Evolutionary conservation across 495 filamentous ascomycete genomes (phyloP), one percentile per base, ranked within the genome.

Genomic region (Neurospora tetraspora): DNA sequence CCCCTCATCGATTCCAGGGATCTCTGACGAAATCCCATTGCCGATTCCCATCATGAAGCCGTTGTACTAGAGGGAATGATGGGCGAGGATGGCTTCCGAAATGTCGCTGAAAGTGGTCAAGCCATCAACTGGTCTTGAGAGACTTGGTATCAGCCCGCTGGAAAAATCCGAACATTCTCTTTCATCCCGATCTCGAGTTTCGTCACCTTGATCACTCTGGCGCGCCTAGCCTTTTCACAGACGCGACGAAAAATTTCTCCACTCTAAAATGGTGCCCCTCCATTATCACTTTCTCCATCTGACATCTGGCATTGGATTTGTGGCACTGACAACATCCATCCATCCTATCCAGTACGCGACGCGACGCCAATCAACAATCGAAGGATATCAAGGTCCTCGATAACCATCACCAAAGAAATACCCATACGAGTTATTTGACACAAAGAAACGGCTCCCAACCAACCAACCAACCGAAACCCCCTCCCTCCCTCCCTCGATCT

Each of bases 1-100:
- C 74, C 74, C 73, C 68, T 71, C 70, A 65, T 65, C 53, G 53
- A 65, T 31, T 70, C 45, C n/a, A 34, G 27, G 31, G 34, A 71
- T 40, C 75, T 71, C 77, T 75, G 76, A 79, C 74, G 76, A 73
- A 76, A 76, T 75, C 36, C 43, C 59, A 37, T 37, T 65, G 53
- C 53, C 31, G 53, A 65, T 36, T 65, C 27, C 27, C 14, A 65
- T 65, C 14, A 34, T 34, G 14, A 65, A 14, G 53, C 12, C 3
- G 53, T 34, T 36, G 7, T 18, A 0, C 2, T 3, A 0, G 34
- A 7, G 18, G 11, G 14, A 65, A 65, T 9, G 34, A 65, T 14
- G 53, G 53, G 27, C 53, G 53, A 31, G 3, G 18, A 65, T 16
- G 27, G 27, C 1, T 31, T 31, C 7, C 1, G 0, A 31, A 31